Evolutionary conservation across 768 basidiomycete species (phyloP).

Genomic region (Chalciporus chontae): DNA sequence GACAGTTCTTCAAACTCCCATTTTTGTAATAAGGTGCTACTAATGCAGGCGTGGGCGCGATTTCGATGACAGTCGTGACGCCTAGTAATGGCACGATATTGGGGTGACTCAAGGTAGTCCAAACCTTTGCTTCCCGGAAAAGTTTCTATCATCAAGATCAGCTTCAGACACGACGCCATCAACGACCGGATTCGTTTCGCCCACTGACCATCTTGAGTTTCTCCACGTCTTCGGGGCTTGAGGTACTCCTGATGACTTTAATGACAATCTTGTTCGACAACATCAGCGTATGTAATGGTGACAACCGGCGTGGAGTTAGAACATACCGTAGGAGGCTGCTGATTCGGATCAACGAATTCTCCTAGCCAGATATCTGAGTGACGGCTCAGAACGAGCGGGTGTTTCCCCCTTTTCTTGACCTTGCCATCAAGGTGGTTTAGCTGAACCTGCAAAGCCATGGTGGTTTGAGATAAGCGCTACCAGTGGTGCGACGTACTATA

Average conservation of each 20-base stretch:
- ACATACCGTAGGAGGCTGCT: constrained; percentile 4
- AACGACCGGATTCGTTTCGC: not conserved
- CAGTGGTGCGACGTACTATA: not conserved
- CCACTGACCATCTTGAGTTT: constrained; percentile 17
- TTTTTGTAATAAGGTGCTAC: constrained; percentile 27
- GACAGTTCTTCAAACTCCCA: constrained; percentile 17
- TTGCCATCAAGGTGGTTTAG: constrained; percentile 18
- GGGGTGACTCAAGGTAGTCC: constrained; percentile 20
- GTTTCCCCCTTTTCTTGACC: constrained; percentile 10
- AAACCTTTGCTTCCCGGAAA: constrained; percentile 25
- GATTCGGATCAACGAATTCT: constrained; percentile 12
- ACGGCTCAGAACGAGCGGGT: constrained; percentile 14
- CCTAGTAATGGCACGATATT: constrained; percentile 27
- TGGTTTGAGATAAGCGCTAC: not conserved
- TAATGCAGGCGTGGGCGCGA: constrained; percentile 18
- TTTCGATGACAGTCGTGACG: constrained; percentile 13
- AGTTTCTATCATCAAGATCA: constrained; percentile 18
- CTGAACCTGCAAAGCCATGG: constrained; percentile 18
- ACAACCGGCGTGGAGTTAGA: not conserved
- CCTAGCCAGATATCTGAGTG: constrained; percentile 23
- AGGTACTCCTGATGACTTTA: constrained; percentile 22
- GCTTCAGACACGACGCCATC: not conserved
- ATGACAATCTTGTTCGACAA: constrained; percentile 19
- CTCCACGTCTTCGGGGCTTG: constrained; percentile 10
- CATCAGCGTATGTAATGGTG: not conserved